Conservation (phyloP, 805 yeast genomes). For the Jamesozyma rosinii region DNA sequence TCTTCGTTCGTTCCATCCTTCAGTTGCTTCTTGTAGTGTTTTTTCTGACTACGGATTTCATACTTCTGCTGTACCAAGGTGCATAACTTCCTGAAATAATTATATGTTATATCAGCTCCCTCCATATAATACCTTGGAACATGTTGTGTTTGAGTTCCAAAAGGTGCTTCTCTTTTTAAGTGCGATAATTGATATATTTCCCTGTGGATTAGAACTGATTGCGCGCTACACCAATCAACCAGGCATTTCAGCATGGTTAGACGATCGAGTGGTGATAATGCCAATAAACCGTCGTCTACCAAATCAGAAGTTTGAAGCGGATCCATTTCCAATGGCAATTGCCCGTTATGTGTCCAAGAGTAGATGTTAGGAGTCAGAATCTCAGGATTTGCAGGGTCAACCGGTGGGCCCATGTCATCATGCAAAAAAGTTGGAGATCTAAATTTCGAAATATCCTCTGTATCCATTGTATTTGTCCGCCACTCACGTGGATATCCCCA, state of each 20-base stretch:
- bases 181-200: conserved; percentile 20
- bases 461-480: conserved; percentile 4
- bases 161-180: conserved; percentile 18
- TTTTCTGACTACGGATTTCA: conserved; percentile 17
- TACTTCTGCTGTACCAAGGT: conserved; percentile 10
- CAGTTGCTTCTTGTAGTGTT: conserved; percentile 16
- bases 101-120: conserved; percentile 12
- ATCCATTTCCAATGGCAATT: conserved; percentile 7
- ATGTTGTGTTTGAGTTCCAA: conserved; percentile 19
- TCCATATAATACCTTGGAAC: conserved; percentile 18
- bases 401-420: conserved; percentile 11
- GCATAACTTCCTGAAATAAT: conserved; percentile 15
- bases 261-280: conserved; percentile 14
- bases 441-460: neutral
- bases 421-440: conserved; percentile 2
- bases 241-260: conserved; percentile 12
- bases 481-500: conserved; percentile 27
- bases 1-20: conserved; percentile 15
- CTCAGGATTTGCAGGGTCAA: conserved; percentile 13
- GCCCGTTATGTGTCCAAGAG: conserved; percentile 8
- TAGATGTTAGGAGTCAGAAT: conserved; percentile 15
- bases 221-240: conserved; percentile 16
- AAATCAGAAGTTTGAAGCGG: conserved; percentile 14
- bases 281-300: conserved; percentile 15
- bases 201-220: conserved; percentile 16